Evolutionary conservation across 352 stramenopile species (phyloP).

Genomic region (Globisporangium polare): DNA sequence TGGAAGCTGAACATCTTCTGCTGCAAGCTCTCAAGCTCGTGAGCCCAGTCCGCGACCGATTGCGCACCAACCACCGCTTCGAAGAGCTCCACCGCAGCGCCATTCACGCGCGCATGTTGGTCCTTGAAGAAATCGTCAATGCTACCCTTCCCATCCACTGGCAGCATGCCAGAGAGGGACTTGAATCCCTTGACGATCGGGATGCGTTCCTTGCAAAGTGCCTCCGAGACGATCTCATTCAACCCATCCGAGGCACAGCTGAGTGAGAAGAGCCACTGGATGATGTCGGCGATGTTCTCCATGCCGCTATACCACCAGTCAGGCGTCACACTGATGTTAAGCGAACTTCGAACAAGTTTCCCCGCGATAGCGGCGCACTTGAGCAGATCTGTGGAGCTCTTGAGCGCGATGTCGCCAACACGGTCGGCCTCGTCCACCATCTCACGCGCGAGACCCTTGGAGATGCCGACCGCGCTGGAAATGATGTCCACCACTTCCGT

Average conservation of each 20-base stretch:
- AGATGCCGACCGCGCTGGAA: constrained; percentile 44
- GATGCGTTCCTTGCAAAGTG: constrained; percentile 47
- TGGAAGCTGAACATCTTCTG: constrained; percentile 32
- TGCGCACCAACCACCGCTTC: constrained; percentile 1
- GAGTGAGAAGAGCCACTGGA: constrained; percentile 75
- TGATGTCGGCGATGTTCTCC: constrained; percentile 35
- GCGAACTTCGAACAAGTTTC: constrained; percentile 48
- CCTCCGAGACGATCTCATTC: constrained; percentile 62
- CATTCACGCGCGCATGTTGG: constrained; percentile 19
- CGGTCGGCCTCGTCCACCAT: constrained; percentile 59
- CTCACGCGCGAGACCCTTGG: constrained; percentile 41
- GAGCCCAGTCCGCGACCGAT: constrained; percentile 15
- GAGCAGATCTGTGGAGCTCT: constrained; percentile 32
- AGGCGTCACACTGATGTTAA: constrained; percentile 70
- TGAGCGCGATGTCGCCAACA: constrained; percentile 48
- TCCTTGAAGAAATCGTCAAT: constrained; percentile 24
- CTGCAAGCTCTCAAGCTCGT: constrained; percentile 30
- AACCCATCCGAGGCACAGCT: constrained; percentile 70
- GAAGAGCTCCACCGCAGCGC: constrained; percentile 12
- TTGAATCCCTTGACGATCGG: constrained; percentile 31
- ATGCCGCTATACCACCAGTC: constrained; percentile 71
- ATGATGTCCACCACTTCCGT: constrained; percentile 73
- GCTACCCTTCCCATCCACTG: constrained; percentile 11
- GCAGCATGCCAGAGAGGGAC: constrained; percentile 24
- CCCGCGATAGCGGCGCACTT: constrained; percentile 44